Conservation (phyloP, 129 eudicot genomes). For the Lonicera japonica region DNA sequence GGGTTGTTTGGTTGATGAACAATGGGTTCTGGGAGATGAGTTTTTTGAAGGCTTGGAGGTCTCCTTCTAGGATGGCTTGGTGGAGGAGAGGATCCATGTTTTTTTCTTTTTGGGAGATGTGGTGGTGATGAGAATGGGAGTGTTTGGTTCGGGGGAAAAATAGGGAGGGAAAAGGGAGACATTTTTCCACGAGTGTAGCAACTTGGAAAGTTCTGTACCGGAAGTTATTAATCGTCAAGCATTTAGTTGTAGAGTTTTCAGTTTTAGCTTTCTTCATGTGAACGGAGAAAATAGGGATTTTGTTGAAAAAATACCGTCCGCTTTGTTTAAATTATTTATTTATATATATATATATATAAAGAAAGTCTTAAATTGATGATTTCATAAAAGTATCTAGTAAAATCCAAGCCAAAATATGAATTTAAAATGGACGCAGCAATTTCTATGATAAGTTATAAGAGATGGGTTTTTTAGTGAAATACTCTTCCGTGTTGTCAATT, state of each 20-base stretch:
- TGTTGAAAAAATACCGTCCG: no score
- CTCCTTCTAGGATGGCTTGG: slow-evolving; percentile 29
- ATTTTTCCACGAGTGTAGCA: neutral
- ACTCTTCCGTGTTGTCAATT: no score
- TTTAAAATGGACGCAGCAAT: no score
- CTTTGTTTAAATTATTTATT: no score
- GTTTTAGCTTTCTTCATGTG: neutral
- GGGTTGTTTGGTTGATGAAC: slow-evolving; percentile 18
- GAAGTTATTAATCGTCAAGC: neutral
- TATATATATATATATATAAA: no score
- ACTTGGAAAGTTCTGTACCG: neutral
- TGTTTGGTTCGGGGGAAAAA: neutral
- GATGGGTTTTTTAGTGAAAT: no score
- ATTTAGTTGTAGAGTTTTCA: no score
- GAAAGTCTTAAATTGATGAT: no score
- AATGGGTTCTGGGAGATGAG: slow-evolving; percentile 24
- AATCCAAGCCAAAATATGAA: no score
- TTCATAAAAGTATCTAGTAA: no score
- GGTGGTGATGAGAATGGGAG: neutral
- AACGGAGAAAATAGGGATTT: no score
- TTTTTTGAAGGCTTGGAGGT: slow-evolving; percentile 19
- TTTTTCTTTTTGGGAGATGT: neutral
- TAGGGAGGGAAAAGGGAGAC: neutral
- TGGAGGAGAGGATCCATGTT: slow-evolving; percentile 36
- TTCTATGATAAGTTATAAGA: no score